Percentiles rank a stretch among this genome's conserved stretches.
Conservation (phyloP, 192 early-diverging fungal genomes). For the Jimgerdemannia lactiflua region DNA sequence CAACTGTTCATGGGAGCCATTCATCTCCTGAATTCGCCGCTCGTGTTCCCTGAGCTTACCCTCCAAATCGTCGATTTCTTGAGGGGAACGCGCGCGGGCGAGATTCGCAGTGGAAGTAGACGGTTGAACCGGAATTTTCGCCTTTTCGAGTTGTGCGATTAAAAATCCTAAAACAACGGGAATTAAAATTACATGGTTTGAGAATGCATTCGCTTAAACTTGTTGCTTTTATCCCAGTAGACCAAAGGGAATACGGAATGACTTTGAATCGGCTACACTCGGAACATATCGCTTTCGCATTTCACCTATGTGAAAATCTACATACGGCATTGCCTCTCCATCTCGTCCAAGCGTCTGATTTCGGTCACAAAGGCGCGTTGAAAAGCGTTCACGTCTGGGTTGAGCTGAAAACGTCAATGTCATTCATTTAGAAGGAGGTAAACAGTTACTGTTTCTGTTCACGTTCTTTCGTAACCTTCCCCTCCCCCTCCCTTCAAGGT, state of each 20-base stretch:
- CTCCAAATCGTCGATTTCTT: constrained; percentile 94
- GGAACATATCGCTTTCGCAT: too few relatives aligned
- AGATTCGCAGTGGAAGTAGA: constrained; percentile 41
- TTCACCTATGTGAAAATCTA: neutral
- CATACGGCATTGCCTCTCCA: constrained; percentile 93
- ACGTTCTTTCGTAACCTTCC: neutral
- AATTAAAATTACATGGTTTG: too few relatives aligned
- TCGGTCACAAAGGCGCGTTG: constrained; percentile 95
- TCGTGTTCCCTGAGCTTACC: constrained; percentile 79
- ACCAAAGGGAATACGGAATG: too few relatives aligned
- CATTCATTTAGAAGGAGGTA: neutral
- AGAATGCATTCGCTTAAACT: too few relatives aligned
- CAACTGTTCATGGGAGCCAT: constrained; percentile 79
- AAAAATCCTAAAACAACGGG: neutral
- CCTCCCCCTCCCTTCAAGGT: neutral
- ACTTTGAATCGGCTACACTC: too few relatives aligned
- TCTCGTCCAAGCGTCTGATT: constrained; percentile 94
- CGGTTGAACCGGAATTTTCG: constrained; percentile 17
- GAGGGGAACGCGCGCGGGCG: constrained; percentile 70
- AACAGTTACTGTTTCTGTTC: neutral
- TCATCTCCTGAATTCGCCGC: constrained; percentile 80
- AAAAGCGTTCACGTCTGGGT: constrained; percentile 93
- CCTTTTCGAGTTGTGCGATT: neutral
- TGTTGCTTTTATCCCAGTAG: too few relatives aligned
- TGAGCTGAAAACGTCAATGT: constrained; percentile 56